Evolutionary conservation across 192 early-diverging fungal genomes (phyloP).

Genomic region (Diversispora eburnea): DNA sequence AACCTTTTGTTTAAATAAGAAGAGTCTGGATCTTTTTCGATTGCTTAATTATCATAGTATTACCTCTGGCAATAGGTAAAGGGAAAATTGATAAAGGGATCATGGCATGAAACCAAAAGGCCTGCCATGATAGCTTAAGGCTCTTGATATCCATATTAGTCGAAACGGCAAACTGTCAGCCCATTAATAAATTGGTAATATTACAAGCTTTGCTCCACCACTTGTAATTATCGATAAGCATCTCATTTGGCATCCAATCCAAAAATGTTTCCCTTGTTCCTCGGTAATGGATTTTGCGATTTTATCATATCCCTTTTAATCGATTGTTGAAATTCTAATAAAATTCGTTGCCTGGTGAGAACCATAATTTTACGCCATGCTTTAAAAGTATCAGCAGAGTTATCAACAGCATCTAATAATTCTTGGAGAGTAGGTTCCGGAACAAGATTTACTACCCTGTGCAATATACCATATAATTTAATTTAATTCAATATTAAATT

Average conservation of each 20-base stretch:
- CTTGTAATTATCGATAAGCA: constrained; percentile 82
- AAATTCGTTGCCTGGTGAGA: constrained; percentile 80
- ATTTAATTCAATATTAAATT: too few species aligned
- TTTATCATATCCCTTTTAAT: constrained; percentile 75
- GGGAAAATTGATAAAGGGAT: too few species aligned
- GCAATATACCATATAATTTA: too few species aligned
- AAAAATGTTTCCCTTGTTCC: constrained; percentile 90
- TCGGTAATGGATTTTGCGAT: constrained; percentile 77
- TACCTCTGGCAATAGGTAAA: constrained; percentile 89
- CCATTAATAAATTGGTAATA: constrained; percentile 79
- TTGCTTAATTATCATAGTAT: constrained; percentile 89
- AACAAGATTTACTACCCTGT: constrained; percentile 83
- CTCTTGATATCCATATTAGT: constrained; percentile 94
- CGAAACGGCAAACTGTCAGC: constrained; percentile 75
- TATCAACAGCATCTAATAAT: constrained; percentile 68
- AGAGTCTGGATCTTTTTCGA: constrained; percentile 92
- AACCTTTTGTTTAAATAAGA: too few species aligned
- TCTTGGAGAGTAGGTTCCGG: constrained; percentile 84
- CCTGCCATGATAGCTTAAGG: constrained; percentile 90
- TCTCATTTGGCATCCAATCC: constrained; percentile 91
- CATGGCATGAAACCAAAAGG: constrained; percentile 98
- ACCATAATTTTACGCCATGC: constrained; percentile 81
- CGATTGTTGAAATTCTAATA: constrained; percentile 86
- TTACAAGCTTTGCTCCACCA: constrained; percentile 79
- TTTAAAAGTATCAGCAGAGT: constrained; percentile 76